These are phyloP conservation scores for Phenoliferia sp. DNA, from an alignment of 1,284 basidiomycete genomes.

Conservation along the genomic window DNA sequence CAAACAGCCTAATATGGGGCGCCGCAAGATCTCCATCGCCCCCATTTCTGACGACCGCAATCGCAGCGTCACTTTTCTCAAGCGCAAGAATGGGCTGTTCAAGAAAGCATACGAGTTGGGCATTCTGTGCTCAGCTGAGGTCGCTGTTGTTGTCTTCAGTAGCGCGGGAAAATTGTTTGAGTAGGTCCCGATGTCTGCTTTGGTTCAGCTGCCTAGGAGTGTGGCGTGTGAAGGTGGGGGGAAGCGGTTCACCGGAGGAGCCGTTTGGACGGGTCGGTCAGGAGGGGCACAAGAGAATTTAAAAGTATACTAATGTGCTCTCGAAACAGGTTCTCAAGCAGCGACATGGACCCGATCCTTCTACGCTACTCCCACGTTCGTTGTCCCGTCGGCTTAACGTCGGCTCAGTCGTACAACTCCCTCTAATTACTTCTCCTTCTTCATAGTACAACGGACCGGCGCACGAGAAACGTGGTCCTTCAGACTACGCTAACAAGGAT, in stretches of 20 bases:
- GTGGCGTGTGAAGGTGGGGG: background rate
- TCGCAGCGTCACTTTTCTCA: slow-evolving; percentile 82
- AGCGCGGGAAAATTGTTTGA: slow-evolving; percentile 57
- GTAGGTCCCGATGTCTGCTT: slow-evolving; percentile 17
- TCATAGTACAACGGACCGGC: slow-evolving; percentile 49
- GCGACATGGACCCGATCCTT: slow-evolving; percentile 51
- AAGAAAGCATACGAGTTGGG: slow-evolving; percentile 86
- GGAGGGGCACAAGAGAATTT: background rate
- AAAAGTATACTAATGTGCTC: background rate
- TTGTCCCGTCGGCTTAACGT: slow-evolving; percentile 3
- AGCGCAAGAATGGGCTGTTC: slow-evolving; percentile 85
- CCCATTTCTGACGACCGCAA: slow-evolving; percentile 85
- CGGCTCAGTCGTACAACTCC: slow-evolving; percentile 10
- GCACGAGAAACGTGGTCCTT: slow-evolving; percentile 29
- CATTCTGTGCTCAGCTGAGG: slow-evolving; percentile 64
- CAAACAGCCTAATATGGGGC: slow-evolving; percentile 55
- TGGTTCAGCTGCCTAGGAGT: too few relatives aligned
- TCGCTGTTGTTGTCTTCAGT: slow-evolving; percentile 64
- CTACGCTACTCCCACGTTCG: slow-evolving; percentile 51
- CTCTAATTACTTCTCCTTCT: slow-evolving; percentile 1
- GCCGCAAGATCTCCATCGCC: slow-evolving; percentile 84
- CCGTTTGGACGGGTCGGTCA: background rate
- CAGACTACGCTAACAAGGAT: slow-evolving; percentile 23
- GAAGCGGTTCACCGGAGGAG: background rate
- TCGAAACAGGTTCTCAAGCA: slow-evolving; percentile 48